These are phyloP conservation scores for Penicillium antarcticum DNA, from an alignment of 495 filamentous ascomycete genomes.

Conservation along the genomic window DNA sequence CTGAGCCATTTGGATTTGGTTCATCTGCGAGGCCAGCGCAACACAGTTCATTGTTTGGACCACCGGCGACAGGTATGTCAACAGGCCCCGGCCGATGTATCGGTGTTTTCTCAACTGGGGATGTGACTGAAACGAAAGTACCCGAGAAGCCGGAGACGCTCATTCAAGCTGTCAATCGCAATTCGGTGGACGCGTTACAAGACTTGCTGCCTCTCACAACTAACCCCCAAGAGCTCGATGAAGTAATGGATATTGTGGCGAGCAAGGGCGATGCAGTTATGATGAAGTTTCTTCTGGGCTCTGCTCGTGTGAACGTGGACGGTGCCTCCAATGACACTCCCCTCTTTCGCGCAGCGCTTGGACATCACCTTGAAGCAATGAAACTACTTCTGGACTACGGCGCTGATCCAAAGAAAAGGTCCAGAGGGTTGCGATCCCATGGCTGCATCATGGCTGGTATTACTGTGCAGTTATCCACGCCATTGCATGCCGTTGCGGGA, in stretches of 20 bases:
- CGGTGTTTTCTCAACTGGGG: no score
- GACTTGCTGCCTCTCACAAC: neutral
- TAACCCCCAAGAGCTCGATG: neutral
- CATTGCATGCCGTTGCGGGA: constrained; percentile 1
- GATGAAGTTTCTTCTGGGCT: neutral
- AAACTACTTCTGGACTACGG: neutral
- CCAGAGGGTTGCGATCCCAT: neutral
- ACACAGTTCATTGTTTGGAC: no score
- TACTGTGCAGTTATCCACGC: neutral
- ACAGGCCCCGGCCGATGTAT: no score
- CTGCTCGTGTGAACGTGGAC: neutral
- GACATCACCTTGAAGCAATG: neutral
- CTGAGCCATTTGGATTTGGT: no score
- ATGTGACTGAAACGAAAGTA: no score
- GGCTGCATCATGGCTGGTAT: neutral
- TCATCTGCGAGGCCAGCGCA: no score
- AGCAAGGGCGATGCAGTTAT: neutral
- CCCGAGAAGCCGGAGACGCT: no score
- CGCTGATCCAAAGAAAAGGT: constrained; percentile 1
- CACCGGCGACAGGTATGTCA: no score
- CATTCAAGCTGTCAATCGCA: no score
- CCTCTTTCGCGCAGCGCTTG: neutral
- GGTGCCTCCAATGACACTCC: neutral
- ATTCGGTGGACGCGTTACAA: no score
- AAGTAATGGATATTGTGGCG: neutral